Percentiles rank a stretch among this genome's conserved stretches.
phyloP scores from a whole-genome alignment of 2,329 filamentous ascomycete species.

The Lasiodiplodia sp. region DNA sequence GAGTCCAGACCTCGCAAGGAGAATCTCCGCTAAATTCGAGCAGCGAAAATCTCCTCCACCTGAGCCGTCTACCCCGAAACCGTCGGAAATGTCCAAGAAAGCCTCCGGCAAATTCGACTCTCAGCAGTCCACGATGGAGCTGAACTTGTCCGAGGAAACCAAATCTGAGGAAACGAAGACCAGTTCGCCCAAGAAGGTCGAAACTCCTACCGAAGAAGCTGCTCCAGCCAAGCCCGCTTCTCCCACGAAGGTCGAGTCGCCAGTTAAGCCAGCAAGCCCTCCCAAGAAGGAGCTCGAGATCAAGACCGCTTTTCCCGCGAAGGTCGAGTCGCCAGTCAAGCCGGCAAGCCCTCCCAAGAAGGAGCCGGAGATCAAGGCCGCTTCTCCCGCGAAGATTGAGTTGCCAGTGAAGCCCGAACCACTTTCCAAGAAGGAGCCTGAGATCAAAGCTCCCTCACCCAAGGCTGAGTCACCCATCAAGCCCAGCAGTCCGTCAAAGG shows the following conservation, averaged over 20 bases:
- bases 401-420: neutral
- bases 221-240: neutral
- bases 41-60: conserved; percentile 29
- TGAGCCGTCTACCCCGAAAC: neutral
- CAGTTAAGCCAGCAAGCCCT: neutral
- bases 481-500: neutral
- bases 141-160: neutral
- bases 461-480: neutral
- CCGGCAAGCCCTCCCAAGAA: neutral
- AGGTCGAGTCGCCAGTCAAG: neutral
- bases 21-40: conserved; percentile 32
- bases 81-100: conserved; percentile 13
- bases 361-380: neutral
- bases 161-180: neutral
- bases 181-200: conserved; percentile 1
- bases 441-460: conserved; percentile 1
- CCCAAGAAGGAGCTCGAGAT: neutral
- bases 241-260: neutral
- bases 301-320: neutral
- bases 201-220: neutral
- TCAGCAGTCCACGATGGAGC: conserved; percentile 12
- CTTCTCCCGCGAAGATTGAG: neutral
- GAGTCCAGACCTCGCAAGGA: conserved; percentile 35
- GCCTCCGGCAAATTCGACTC: conserved; percentile 22
- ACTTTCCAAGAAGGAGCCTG: neutral